Percentiles rank a stretch among this genome's conserved stretches.
Evolutionary conservation across 257 asterid species (phyloP).

Genomic region (Knoxia roxburghii): DNA sequence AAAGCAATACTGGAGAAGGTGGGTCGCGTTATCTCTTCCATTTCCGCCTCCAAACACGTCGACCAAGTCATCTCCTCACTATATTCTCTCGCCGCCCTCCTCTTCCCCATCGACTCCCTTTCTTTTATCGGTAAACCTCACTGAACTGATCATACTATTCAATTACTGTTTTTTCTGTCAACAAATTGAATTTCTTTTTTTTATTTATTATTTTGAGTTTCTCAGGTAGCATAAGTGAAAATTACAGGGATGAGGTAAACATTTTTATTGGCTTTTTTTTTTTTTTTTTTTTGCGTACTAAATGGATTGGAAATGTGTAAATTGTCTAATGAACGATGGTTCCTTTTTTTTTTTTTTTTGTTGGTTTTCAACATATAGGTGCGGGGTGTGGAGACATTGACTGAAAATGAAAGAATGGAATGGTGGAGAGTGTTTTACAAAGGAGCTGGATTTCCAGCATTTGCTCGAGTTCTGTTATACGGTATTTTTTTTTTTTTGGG

Average conservation of each 20-base stretch:
- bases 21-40: constrained; percentile 42
- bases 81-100: constrained; percentile 59
- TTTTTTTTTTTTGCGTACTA: not conserved
- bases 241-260: constrained; percentile 52
- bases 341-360: not conserved
- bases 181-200: not conserved
- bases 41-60: constrained; percentile 48
- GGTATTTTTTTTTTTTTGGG: constrained; percentile 37
- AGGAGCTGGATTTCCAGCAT: constrained; percentile 63
- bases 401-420: constrained; percentile 45
- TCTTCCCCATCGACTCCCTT: constrained; percentile 48
- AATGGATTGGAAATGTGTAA: too few species aligned
- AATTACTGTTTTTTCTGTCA: not conserved
- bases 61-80: constrained; percentile 71
- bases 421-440: constrained; percentile 59
- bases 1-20: constrained; percentile 52
- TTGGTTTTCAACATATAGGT: constrained; percentile 12
- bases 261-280: not conserved
- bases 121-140: constrained; percentile 44
- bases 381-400: constrained; percentile 30
- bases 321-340: constrained; percentile 19
- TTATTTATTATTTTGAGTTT: not conserved
- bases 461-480: constrained; percentile 59
- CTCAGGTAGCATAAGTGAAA: constrained; percentile 55
- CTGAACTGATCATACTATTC: not conserved